Base-by-base conservation (phyloP, 768 basidiomycete genomes). In the Rhodotorula babjevae region DNA sequence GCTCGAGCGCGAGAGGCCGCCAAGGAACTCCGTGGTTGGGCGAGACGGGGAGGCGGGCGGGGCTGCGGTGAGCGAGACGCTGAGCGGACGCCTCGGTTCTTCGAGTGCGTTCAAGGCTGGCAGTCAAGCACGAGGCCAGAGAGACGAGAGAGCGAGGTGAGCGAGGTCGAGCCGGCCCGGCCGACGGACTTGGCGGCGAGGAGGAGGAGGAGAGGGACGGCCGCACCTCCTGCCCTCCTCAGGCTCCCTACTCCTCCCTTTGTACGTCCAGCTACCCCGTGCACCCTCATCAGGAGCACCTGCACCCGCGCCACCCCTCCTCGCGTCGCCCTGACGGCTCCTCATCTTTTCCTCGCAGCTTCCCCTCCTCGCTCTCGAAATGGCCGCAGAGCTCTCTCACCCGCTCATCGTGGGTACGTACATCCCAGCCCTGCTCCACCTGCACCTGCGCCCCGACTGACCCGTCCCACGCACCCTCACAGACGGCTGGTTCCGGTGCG, bases 401-500 rank as follows among this genome's bases (percentile, higher is more conserved):
- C 80, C 80, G 64, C 72, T 79, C 62, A 78, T 82, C 77, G 80
- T 81, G 60, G 81, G 81, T 81, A 69, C 73, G 80, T 77, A 40
- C 33, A 7, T 19, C 16, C 31, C 18, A 25, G 31, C 36, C 44
- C 29, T 46, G n/a, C n/a, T 33, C 42, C 47, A 58, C n/a, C n/a
- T n/a, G n/a, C 53, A 23, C 19, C 47, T 42, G 15, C 29, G 9
- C 46, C 6, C 33, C n/a, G 29, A 42, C 64, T 65, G 53, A 65
- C 47, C 21, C 33, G 65, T 14, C 46, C 0, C 44, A 9, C 44
- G 8, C 12, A 2, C 2, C 10, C 33, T 6, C n/a, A 11, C 63
- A 81, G 82, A 83, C 78, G 82, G 82, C 71, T 82, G 82, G 81
- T 83, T 83, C 82, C 71, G 71, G 71, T 72, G 67, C 31, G 71